A percentile compares a stretch with the other conserved stretches of the same genome.
Conservation (phyloP, 805 yeast genomes). For the Metschnikowia santaceciliae region DNA sequence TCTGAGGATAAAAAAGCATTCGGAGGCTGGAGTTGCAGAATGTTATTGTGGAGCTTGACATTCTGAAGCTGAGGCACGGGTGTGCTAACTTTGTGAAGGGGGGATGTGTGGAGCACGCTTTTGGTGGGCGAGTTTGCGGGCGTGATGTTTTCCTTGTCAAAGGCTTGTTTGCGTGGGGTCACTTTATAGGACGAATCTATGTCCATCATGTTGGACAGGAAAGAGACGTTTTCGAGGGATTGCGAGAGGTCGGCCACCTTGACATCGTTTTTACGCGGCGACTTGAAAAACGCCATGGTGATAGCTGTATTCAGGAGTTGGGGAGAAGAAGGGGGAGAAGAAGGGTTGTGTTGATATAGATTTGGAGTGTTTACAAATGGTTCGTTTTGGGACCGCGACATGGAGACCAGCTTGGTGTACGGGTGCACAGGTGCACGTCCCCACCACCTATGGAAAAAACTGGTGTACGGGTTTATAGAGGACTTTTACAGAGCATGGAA, state of each 20-base stretch:
- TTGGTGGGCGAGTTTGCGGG: conserved; percentile 27
- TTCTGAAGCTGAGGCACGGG: conserved; percentile 15
- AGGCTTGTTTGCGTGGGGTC: conserved; percentile 16
- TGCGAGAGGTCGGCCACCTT: conserved; percentile 38
- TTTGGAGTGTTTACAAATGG: conserved; percentile 7
- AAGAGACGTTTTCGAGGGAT: conserved; percentile 41
- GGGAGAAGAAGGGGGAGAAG: too few relatives aligned
- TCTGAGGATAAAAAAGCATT: conserved; percentile 35
- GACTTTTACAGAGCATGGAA: too few relatives aligned
- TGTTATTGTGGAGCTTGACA: conserved; percentile 25
- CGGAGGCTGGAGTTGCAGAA: conserved; percentile 31
- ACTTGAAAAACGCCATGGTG: conserved; percentile 16
- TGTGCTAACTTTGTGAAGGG: conserved; percentile 7
- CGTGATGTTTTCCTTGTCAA: conserved; percentile 21
- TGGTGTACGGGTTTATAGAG: too few relatives aligned
- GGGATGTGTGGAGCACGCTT: conserved; percentile 32
- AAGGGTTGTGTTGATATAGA: neutral
- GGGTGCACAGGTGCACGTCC: too few relatives aligned
- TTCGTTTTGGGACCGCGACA: neutral
- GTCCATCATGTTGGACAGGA: conserved; percentile 35
- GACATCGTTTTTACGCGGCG: conserved; percentile 17
- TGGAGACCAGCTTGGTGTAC: neutral
- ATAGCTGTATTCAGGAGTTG: too few relatives aligned
- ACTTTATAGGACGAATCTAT: conserved; percentile 37
- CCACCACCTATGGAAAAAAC: too few relatives aligned